Percentiles rank a stretch among this genome's conserved stretches.
These are phyloP conservation scores for Fusarium globosum DNA, from an alignment of 2,329 filamentous ascomycete species.

Conservation along the genomic window DNA sequence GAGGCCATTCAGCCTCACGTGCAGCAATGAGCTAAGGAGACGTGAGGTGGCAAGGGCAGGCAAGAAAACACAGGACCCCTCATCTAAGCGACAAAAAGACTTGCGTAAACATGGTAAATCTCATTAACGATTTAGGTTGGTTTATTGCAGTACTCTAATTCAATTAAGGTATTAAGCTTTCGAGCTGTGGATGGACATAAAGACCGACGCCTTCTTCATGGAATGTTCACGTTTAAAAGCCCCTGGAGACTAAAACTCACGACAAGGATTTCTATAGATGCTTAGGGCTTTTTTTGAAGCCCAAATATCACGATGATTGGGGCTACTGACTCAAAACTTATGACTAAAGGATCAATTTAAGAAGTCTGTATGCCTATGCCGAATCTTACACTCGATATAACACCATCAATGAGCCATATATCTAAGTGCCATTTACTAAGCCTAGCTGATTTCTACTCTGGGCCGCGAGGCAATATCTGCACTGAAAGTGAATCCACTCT, in stretches of 20 bases:
- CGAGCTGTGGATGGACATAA: background rate
- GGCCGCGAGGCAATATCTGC: no score
- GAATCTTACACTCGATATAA: background rate
- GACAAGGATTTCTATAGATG: background rate
- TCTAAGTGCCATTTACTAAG: background rate
- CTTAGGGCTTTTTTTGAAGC: background rate
- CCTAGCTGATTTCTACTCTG: background rate
- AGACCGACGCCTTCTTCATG: background rate
- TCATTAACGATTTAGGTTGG: rapidly evolving
- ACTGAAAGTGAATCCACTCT: background rate
- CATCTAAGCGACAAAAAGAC: no score
- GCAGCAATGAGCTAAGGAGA: background rate
- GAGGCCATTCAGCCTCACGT: background rate
- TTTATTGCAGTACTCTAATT: no score
- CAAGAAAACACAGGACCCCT: no score
- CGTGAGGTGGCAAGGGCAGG: background rate
- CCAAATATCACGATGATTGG: background rate
- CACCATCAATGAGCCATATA: no score
- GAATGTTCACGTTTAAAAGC: background rate
- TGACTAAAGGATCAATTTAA: background rate
- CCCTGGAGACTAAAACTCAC: background rate
- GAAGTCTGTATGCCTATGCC: no score
- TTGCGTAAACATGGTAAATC: no score
- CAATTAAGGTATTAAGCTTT: no score
- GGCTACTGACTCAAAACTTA: background rate